Evolutionary conservation across 1,284 basidiomycete species (phyloP).

Genomic region (Hemileia vastatrix): DNA sequence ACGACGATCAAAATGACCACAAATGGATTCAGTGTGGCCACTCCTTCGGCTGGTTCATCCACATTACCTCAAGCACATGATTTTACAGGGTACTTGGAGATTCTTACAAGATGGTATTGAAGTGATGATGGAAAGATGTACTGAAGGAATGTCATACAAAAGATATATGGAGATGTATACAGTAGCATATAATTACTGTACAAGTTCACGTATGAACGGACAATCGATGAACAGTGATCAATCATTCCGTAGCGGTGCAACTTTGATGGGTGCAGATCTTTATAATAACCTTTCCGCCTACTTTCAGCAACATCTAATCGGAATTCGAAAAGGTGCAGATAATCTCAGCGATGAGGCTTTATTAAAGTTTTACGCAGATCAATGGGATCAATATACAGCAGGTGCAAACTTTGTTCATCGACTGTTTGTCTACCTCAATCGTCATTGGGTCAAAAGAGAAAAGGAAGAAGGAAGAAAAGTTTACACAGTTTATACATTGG

Average conservation of each 20-base stretch:
- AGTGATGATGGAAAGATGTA: too few relatives aligned
- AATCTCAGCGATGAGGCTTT: slow-evolving; percentile 72
- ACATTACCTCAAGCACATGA: too few relatives aligned
- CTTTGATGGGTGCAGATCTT: slow-evolving; percentile 85
- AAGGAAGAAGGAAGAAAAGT: slow-evolving; percentile 95
- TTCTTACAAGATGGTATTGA: too few relatives aligned
- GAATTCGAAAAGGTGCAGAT: slow-evolving; percentile 57
- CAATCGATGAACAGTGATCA: too few relatives aligned
- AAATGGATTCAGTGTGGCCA: too few relatives aligned
- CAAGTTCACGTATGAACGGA: slow-evolving; percentile 67
- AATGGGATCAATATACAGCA: slow-evolving; percentile 94
- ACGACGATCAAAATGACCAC: too few relatives aligned
- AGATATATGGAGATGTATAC: slow-evolving; percentile 40
- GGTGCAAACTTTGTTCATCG: slow-evolving; percentile 77
- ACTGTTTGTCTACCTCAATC: too few relatives aligned
- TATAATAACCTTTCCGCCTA: slow-evolving; percentile 80
- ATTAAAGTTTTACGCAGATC: slow-evolving; percentile 75
- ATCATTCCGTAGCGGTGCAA: slow-evolving; percentile 69
- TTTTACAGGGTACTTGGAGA: too few relatives aligned
- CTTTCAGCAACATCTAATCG: slow-evolving; percentile 62
- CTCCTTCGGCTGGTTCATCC: too few relatives aligned
- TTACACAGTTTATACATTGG: slow-evolving; percentile 91
- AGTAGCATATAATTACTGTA: slow-evolving; percentile 92
- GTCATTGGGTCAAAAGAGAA: slow-evolving; percentile 95
- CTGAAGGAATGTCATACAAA: too few relatives aligned